These are phyloP conservation scores for Emmonsia crescens DNA, from an alignment of 2,329 filamentous ascomycete species.

Conservation along the genomic window DNA sequence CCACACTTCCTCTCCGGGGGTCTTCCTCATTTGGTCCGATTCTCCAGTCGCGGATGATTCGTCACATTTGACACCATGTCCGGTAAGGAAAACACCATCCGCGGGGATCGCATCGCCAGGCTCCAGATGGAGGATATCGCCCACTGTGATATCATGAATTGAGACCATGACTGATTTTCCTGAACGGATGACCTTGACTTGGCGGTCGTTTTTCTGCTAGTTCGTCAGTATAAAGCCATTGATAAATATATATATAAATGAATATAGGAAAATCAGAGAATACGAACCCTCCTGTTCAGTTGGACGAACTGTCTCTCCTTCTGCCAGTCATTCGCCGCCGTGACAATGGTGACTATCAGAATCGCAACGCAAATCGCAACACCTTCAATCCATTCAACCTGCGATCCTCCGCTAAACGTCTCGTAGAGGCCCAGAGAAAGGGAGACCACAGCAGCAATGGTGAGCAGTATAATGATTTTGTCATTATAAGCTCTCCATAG, in stretches of 20 bases:
- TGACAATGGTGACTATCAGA: constrained; percentile 52
- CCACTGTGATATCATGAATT: constrained; percentile 56
- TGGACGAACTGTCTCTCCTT: constrained; percentile 56
- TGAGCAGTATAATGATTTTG: constrained; percentile 60
- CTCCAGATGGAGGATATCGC: constrained; percentile 58
- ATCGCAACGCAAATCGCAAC: constrained; percentile 57
- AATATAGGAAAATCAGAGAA: background rate
- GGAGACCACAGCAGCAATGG: constrained; percentile 57
- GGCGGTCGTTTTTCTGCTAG: constrained; percentile 50
- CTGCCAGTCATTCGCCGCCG: constrained; percentile 56
- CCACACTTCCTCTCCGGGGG: constrained; percentile 48
- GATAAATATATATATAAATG: background rate
- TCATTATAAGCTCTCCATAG: constrained; percentile 64
- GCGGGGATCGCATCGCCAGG: constrained; percentile 61
- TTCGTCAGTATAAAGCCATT: constrained; percentile 5
- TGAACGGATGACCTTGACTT: constrained; percentile 56
- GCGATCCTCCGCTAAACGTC: constrained; percentile 41
- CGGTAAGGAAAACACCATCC: constrained; percentile 58
- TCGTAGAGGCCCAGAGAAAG: constrained; percentile 60
- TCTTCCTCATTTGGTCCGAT: constrained; percentile 62
- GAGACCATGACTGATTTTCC: constrained; percentile 54
- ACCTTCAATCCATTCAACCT: constrained; percentile 56
- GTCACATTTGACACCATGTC: constrained; percentile 58
- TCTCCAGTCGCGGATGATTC: constrained; percentile 65
- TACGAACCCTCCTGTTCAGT: constrained; percentile 42